Base-by-base conservation (phyloP, 2,329 filamentous ascomycete genomes). In the Colletotrichum salicis region DNA sequence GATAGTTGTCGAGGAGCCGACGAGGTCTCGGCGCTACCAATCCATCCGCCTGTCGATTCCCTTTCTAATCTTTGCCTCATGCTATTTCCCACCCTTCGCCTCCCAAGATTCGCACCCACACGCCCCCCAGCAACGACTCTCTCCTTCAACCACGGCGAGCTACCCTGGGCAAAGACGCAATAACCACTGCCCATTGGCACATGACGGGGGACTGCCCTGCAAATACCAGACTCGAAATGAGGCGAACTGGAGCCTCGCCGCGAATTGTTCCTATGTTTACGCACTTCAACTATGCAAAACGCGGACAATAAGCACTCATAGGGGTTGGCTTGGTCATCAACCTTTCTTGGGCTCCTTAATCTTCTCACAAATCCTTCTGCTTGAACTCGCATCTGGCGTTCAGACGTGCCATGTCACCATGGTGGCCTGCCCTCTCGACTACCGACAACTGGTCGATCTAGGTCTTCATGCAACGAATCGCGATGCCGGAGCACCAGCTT, bases 191-290 rank as follows among this genome's bases (percentile, higher is more conserved):
- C 31, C 56, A 64, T 72, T 69, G 55, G 55, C 70, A 70, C 65
- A 72, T 70, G 70, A 72, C 66, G 59, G 60, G 70, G 70, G 66
- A 52, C 59, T 64, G 59, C 70, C 70, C 70, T 72, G 70, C 55
- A 71, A 71, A 70, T 54, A 60, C 65, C 62, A 64, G 55, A 70
- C 70, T 70, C 48, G 45, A 60, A 72, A 72, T 64, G 70, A 70
- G 70, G 70, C 65, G 65, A 69, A 55, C 59, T 69, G 69, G 69
- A 71, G 48, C 65, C 69, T 72, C 65, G 59, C 69, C 54, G 65
- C 55, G 57, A 60, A 24, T 48, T 64, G 22, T 41, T 45, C 58
- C 66, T 35, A 61, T 61, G 55, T 60, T 60, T 70, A 64, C 60
- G 54, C 65, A 55, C 48, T 60, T 37, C 45, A 51, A 48, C 48